phyloP scores from a whole-genome alignment of 2,329 filamentous ascomycete genomes.

The Fusarium albidum region DNA sequence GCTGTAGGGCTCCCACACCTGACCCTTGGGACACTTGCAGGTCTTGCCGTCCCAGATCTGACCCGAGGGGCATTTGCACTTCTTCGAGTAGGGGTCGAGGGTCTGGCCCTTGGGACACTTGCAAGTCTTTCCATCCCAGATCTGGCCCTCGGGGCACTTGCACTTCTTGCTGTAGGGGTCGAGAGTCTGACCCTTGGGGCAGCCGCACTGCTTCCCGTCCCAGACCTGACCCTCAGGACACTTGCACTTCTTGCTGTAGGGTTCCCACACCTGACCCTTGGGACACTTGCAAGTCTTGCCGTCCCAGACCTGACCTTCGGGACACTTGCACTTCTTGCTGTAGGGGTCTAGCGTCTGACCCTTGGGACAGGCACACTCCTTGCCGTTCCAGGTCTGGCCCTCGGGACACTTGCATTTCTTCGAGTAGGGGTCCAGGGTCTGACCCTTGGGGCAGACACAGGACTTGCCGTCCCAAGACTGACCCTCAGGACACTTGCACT shows the following conservation, averaged over 20 bases:
- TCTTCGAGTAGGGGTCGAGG: no score
- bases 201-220: conserved; percentile 13
- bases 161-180: conserved; percentile 11
- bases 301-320: conserved; percentile 5
- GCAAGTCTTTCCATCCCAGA: conserved; percentile 4
- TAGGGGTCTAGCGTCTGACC: conserved; percentile 11
- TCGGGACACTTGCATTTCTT: conserved; percentile 9
- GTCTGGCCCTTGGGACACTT: conserved; percentile 33
- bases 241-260: conserved; percentile 3
- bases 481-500: conserved; percentile 24
- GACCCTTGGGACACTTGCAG: neutral
- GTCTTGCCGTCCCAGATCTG: neutral
- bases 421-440: neutral
- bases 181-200: conserved; percentile 6
- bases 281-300: neutral
- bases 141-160: conserved; percentile 22
- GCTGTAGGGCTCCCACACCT: neutral
- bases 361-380: conserved; percentile 26
- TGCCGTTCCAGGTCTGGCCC: conserved; percentile 18
- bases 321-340: conserved; percentile 12
- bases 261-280: no score
- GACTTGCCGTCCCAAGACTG: conserved; percentile 12
- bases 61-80: neutral
- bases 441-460: conserved; percentile 11
- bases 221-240: neutral